Evolutionary conservation across 2,329 filamentous ascomycete genomes (phyloP), one percentile per base, ranked within the genome.

Genomic region (Teratosphaeria gauchensis): DNA sequence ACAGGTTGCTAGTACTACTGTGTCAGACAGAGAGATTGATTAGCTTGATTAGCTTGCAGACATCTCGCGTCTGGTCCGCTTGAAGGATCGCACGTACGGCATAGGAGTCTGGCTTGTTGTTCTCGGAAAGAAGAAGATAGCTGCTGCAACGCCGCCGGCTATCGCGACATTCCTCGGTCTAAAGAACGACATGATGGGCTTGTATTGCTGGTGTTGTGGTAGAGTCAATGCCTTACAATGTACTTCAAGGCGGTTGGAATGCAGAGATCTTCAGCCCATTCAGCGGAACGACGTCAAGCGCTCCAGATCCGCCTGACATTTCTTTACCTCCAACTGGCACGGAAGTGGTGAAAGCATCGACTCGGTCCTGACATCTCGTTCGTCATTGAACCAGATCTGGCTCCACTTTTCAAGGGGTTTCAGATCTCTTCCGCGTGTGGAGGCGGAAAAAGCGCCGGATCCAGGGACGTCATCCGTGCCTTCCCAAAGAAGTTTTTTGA

Each of bases 121-220:
- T 28, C 57, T 61, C 24, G 66, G 64, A 51, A 69, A 58, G 61
- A 70, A 59, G 59, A 64, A 65, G 38, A 66, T 55, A 16, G 56
- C 59, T 11, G 63, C 65, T 54, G 64, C 64, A 46, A 67, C 59
- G 46, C 60, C 66, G 53, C 64, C 70, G 19, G 61, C 65, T 51
- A 71, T 66, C 58, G 64, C 63, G 35, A 71, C 55, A 61, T 72
- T 72, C 38, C 69, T 66, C 30, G 67, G 65, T 57, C 62, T 65
- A 42, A 69, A 60, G 53, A 66, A 60, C 46, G 63, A 66, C 65
- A 68, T 67, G 55, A n/a, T 58, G 56, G 14, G 56, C 46, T 62
- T 54, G 32, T 48, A 16, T 55, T 52, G 19, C 30, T 53, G 58
- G 14, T 28, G 11, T 53, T 21, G 51, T n/a, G 32, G n/a, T 48